A percentile compares a stretch with the other conserved stretches of the same genome.
phyloP scores from a whole-genome alignment of 2,329 filamentous ascomycete species.

The Xenoacremonium recifei region DNA sequence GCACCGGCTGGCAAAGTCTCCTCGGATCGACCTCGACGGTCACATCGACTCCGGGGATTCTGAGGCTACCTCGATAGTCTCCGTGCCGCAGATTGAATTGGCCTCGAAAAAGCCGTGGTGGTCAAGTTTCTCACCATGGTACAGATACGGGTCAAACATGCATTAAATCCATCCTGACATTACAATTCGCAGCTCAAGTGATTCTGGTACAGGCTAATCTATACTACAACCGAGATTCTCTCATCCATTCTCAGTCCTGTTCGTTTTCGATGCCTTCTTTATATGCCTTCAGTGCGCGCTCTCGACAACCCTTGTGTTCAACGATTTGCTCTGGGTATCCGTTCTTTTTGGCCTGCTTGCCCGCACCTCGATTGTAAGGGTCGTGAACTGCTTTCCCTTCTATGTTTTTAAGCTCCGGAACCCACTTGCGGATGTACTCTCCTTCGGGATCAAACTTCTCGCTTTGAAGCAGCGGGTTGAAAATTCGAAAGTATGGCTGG shows the following conservation, averaged over 20 bases:
- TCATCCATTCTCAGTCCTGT: conserved; percentile 15
- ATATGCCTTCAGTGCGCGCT: conserved; percentile 67
- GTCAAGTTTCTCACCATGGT: conserved; percentile 54
- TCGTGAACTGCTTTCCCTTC: conserved; percentile 74
- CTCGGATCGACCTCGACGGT: conserved; percentile 41
- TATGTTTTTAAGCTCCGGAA: conserved; percentile 68
- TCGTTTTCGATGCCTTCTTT: conserved; percentile 49
- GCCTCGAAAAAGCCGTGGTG: conserved; percentile 62
- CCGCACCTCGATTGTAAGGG: conserved; percentile 68
- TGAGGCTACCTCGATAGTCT: conserved; percentile 57
- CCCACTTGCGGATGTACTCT: conserved; percentile 79
- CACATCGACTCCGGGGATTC: conserved; percentile 49
- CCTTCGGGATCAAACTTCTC: conserved; percentile 82
- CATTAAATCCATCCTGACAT: conserved; percentile 6
- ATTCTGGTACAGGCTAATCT: too few relatives aligned
- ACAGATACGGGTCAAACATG: conserved; percentile 67
- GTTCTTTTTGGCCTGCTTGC: conserved; percentile 55
- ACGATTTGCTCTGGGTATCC: conserved; percentile 77
- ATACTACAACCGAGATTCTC: too few relatives aligned
- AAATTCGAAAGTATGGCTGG: conserved; percentile 88
- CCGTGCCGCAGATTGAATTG: conserved; percentile 57
- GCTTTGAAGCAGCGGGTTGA: conserved; percentile 81
- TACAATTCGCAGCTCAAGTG: too few relatives aligned
- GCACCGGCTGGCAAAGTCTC: conserved; percentile 56
- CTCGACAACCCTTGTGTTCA: conserved; percentile 67